phyloP scores from a whole-genome alignment of 1,284 basidiomycete genomes.

The Cryptococcus sp. region DNA sequence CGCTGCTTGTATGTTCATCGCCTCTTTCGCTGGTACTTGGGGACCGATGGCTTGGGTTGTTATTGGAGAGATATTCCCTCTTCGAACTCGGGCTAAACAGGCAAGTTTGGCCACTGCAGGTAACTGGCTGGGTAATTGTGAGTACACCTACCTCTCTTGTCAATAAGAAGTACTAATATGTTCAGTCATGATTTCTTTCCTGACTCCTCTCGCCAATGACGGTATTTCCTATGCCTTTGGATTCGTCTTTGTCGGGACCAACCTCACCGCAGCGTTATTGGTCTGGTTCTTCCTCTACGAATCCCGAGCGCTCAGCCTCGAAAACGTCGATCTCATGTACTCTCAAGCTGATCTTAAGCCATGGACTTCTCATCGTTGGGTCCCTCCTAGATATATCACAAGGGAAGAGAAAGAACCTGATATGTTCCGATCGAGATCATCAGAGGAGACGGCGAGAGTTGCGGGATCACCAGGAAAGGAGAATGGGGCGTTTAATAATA shows the following conservation, averaged over 20 bases:
- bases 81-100: conserved; percentile 63
- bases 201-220: conserved; percentile 57
- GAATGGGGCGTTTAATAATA: too few relatives aligned
- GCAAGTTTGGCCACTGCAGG: conserved; percentile 64
- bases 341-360: conserved; percentile 13
- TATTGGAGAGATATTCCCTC: conserved; percentile 71
- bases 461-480: too few relatives aligned
- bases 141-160: conserved; percentile 23
- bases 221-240: conserved; percentile 53
- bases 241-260: conserved; percentile 62
- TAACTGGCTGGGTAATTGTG: conserved; percentile 57
- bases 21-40: conserved; percentile 46
- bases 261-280: conserved; percentile 48
- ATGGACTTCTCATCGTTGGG: conserved; percentile 16
- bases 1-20: conserved; percentile 71
- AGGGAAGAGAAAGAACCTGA: not conserved
- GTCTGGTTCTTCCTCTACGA: conserved; percentile 77
- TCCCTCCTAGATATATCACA: conserved; percentile 5
- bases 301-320: conserved; percentile 62
- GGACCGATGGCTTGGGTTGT: conserved; percentile 62
- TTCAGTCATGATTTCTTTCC: conserved; percentile 65
- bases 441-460: not conserved
- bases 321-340: conserved; percentile 57
- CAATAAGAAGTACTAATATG: not conserved
- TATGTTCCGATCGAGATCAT: not conserved